Conservation (phyloP, 2,329 filamentous ascomycete genomes). For the Fusarium acutatum region DNA sequence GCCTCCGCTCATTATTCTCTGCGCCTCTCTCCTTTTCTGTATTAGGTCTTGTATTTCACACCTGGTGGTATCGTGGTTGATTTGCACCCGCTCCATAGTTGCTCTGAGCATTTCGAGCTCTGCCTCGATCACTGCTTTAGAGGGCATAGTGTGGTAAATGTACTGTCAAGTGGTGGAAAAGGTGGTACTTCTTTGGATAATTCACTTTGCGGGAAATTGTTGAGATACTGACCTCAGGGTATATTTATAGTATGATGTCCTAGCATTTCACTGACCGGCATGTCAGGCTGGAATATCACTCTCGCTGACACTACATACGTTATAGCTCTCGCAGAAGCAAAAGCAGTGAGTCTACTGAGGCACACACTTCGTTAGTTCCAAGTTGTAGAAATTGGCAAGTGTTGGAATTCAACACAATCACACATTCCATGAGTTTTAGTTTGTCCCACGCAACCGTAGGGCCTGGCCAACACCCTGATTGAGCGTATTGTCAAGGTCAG, state of each 20-base stretch:
- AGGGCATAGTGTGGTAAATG: accelerated
- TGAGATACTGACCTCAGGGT: accelerated
- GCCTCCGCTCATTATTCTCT: accelerated
- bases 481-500: accelerated
- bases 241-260: background rate
- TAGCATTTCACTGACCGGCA: background rate
- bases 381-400: background rate
- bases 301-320: accelerated
- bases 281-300: accelerated
- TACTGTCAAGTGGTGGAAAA: accelerated
- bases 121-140: accelerated
- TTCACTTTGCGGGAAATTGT: no score
- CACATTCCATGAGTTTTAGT: accelerated
- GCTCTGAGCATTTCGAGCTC: background rate
- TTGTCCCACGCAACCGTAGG: accelerated
- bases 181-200: no score
- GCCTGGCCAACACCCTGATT: background rate
- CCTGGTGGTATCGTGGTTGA: background rate
- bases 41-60: background rate
- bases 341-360: background rate
- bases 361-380: background rate
- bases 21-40: background rate
- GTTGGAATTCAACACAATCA: background rate
- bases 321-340: accelerated
- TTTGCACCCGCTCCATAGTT: accelerated